Evolutionary conservation across 192 early-diverging fungal species (phyloP), one percentile per base, ranked within the genome.

Genomic region (Rhizophagus sp.): DNA sequence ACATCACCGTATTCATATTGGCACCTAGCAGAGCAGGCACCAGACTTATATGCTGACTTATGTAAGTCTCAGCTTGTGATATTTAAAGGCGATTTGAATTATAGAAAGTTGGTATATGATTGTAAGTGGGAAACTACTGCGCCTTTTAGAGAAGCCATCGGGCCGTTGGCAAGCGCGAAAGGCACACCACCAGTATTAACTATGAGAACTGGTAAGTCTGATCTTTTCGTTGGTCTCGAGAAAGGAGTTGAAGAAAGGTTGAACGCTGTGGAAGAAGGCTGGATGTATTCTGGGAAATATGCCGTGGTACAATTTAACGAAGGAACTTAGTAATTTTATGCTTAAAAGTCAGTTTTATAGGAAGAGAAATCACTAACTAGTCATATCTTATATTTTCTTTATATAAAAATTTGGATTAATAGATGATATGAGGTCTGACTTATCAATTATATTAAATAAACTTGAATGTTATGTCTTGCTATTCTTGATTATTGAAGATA

Each of bases 11-110:
- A 92, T 65, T 82, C 96, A 0, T 98, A 92, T 87, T 90, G 93
- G 82, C 91, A 96, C 68, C 85, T 99, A 50, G 88, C 89, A 10
- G 90, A 87, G 2, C 85, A 88, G 64, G 92, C 90, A 30, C 87
- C 88, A 25, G 89, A 89, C 25, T 80, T 97, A 9, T 96, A 89
- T 84, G 69, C 83, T 11, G 84, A 90, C 50, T 84, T 90, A 87
- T 79, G 73, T 19, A 82, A 85, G 50, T 84, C 95, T 1, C 85
- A 91, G 36, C 64, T 96, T n/a, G 86, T 95, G 57, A 90, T 99
- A 13, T 98, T 96, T 83, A 99, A 99, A 85, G 98, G 98, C 44
- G 98, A 99, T 80, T 83, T 99, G 75, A 99, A 98, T 87, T 98
- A 95, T 84, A 89, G 97, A 68, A 99, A 99, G 83, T 87, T 97